Evolutionary conservation across 441 rosid species (phyloP), one percentile per base, ranked within the genome.

Genomic region (Breynia disticha): DNA sequence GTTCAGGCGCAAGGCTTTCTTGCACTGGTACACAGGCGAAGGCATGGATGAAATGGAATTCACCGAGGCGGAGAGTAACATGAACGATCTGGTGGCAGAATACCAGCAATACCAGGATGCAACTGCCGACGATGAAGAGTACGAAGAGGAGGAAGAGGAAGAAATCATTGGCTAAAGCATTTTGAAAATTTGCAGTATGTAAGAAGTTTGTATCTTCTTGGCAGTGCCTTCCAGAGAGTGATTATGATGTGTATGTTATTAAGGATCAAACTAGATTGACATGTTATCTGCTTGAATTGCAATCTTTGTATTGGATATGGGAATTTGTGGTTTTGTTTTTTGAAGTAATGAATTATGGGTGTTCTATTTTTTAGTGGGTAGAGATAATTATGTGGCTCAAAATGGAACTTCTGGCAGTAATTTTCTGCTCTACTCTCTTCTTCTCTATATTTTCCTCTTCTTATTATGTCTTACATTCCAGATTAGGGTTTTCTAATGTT

Each of bases 41-140:
- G 84, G 82, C 1, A 76, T 79, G 87, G 82, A 81, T 44, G 80
- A 81, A 60, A 76, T 81, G 87, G 84, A 76, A 49, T 75, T 79
- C 47, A 76, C 79, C 1, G 69, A 72, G 47, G 76, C 72, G 0
- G 76, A 67, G 43, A 72, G 69, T 67, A 64, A 72, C 41, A 82
- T 77, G 83, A 77, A 82, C 48, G 89, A 82, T 46, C 65, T 77
- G 60, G 80, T 79, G 4, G 71, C 85, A 0, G 85, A 79, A 69
- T 82, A 82, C 57, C 80, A 77, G 61, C 81, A 79, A 54, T 82
- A 75, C 67, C 83, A 79, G 61, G 85, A 82, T 49, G 89, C 83
- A 12, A 82, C 83, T 18, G 81, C 74, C 7, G 81, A 28, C 0
- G 35, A 78, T 47, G 83, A 78, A 16, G 81, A 76, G 19, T 77